Evolutionary conservation across 805 yeast genomes (phyloP), one percentile per base, ranked within the genome.

Genomic region (Saccharomycopsis vini): DNA sequence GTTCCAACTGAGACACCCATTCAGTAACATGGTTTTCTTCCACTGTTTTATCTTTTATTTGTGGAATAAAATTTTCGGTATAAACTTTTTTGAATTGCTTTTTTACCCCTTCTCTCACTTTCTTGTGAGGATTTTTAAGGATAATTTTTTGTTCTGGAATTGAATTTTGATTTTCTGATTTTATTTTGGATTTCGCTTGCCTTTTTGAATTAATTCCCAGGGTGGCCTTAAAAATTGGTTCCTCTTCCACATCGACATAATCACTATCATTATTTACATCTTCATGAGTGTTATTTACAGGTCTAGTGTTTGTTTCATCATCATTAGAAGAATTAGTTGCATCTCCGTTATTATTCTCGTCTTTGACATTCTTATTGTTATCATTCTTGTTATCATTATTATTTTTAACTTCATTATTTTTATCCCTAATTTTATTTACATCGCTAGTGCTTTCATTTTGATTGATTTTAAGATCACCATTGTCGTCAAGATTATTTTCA

Each of bases 1-100:
- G 55, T 59, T 81, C 89, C 29, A 81, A 59, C 21, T 67, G 63
- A 13, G 59, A 46, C 0, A 84, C 72, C 75, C 77, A 71, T 18
- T 63, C 56, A 2, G 52, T 48, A 0, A 79, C 69, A 18, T 68
- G 45, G 15, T 54, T 55, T 15, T 66, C 69, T 4, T 44, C 31
- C 32, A 50, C 51, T 6, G 38, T 36, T 6, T 43, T 32, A 2
- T 45, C 51, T 5, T 46, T 46, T 1, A 50, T 54, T 9, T 58
- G 61, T 3, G 60, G 59, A 16, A 54, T 54, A 10, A 73, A 60
- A 48, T 66, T 63, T 42, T 61, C 60, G 12, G 49, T 48, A 36
- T 79, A 68, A 37, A 73, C 66, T 15, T 64, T 66, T 18, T 57
- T 52, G 51, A 81, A 73, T 53, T 79, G 77, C 50, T 66, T 70